Base-by-base conservation (phyloP, 2,329 filamentous ascomycete species). In the Fusarium incarnatum region DNA sequence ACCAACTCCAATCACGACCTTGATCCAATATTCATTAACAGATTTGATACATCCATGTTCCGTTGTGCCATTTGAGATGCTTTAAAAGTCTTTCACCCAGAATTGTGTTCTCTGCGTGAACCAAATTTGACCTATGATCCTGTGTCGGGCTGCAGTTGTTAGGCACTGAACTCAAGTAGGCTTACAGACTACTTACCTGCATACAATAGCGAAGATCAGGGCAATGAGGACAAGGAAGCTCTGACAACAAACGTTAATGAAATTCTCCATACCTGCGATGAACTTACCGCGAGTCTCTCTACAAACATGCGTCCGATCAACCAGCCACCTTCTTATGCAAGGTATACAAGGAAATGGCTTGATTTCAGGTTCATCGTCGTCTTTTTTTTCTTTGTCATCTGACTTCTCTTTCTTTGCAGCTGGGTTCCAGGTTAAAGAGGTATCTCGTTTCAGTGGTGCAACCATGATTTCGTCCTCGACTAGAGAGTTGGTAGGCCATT, bases 11-110 rank as follows among this genome's bases (percentile, higher is more conserved):
- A 37, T 6, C 18, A 37, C 34, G 5, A 37, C 10, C 10, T n/a
- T 7, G 2, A n/a, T n/a, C 34, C 18, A 1, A 7, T 37, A 12
- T n/a, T 12, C 34, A 12, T 37, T n/a, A n/a, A 37, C 34, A n/a
- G 18, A 37, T 37, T 37, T 10, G 18, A 37, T 37, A 37, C 34
- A 12, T n/a, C 18, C 34, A n/a, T 37, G 18, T 37, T 37, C 34
- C 11, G 18, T 37, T n/a, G 10, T n/a, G 10, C 34, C 34, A 37
- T 37, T 37, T n/a, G 18, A 37, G 18, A 12, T 37, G 6, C 10
- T 10, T 37, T 37, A 3, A n/a, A 7, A 12, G 9, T 3, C 18
- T 11, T n/a, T n/a, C 3, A 11, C 18, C 3, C 16, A 11, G 1
- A 11, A 11, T 7, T n/a, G 5, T 0, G 10, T 11, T 11, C 34